These are phyloP conservation scores for Talaromyces albobiverticillius DNA, from an alignment of 2,329 filamentous ascomycete genomes.

Conservation along the genomic window DNA sequence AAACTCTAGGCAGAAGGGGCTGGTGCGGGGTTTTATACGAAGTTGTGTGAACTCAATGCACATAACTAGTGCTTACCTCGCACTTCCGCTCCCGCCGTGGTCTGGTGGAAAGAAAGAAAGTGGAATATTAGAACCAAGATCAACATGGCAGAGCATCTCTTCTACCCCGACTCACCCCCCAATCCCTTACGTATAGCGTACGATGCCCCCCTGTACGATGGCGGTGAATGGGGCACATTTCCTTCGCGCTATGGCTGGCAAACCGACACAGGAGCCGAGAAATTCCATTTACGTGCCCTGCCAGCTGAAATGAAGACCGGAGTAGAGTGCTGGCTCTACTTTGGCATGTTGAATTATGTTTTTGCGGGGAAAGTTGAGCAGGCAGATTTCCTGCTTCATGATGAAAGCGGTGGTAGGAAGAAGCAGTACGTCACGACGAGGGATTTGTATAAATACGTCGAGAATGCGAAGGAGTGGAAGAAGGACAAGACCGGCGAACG, in stretches of 20 bases:
- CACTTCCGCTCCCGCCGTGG: too few relatives aligned
- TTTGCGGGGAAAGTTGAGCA: constrained; percentile 14
- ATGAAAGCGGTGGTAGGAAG: not conserved
- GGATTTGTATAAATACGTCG: constrained; percentile 14
- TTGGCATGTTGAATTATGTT: constrained; percentile 13
- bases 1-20: too few relatives aligned
- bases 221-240: constrained; percentile 2
- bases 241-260: constrained; percentile 1
- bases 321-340: constrained; percentile 17
- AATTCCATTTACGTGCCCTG: not conserved
- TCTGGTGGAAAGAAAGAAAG: too few relatives aligned
- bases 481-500: constrained; percentile 12
- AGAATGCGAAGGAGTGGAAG: constrained; percentile 15
- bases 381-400: constrained; percentile 12
- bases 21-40: too few relatives aligned
- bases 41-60: too few relatives aligned
- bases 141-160: constrained; percentile 12
- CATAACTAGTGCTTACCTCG: too few relatives aligned
- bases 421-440: constrained; percentile 10
- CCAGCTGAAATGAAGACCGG: too few relatives aligned
- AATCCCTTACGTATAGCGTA: constrained; percentile 1
- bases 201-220: not conserved
- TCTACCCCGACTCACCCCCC: not conserved
- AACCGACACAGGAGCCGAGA: not conserved
- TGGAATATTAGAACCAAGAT: too few relatives aligned